Base-by-base conservation (phyloP, 495 filamentous ascomycete species). In the Penicillium samsonianum region DNA sequence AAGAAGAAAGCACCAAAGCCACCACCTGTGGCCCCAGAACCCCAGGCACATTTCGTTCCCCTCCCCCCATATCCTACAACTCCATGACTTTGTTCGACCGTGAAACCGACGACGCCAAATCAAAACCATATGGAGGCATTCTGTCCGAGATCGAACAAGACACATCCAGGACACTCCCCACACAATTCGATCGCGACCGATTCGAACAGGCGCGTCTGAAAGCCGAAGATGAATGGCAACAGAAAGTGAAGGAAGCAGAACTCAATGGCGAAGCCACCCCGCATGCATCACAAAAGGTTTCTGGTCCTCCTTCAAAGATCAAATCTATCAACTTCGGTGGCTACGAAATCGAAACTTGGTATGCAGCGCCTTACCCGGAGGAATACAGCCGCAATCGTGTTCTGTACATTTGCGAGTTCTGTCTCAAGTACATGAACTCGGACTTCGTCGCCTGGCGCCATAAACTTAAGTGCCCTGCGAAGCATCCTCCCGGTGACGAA, bases 271-370 rank as follows among this genome's bases (percentile, higher is more conserved):
- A 86, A 53, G 65, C 67, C n/a, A 74, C 71, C 19, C 71, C 76
- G 9, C 76, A 77, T 28, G 72, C 77, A 17, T 74, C 76, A n/a
- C 77, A 80, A 54, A 96, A 96, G 67, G 81, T 87, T 1, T 87
- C 91, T 10, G 91, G 89, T 0, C 90, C 91, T 5, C 89, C 92
- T 3, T 96, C 92, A 65, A 92, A 96, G 71, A 97, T 98, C 71
- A 94, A 98, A 67, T 96, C 92, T 73, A 96, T 98, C 77, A 92
- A 96, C 57, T 98, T 98, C 74, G 94, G 95, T 26, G 90, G 90
- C 40, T 94, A 88, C 74, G 93, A 98, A 67, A 98, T 98, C 64
- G 95, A 98, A 72, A 98, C 92, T 22, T 98, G 94, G 94, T 97
- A 98, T 73, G 92, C 95, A n/a, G 93, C 94, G 25, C 94, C 94